phyloP scores from a whole-genome alignment of 257 asterid species.

The Solanum ossicruentum region DNA sequence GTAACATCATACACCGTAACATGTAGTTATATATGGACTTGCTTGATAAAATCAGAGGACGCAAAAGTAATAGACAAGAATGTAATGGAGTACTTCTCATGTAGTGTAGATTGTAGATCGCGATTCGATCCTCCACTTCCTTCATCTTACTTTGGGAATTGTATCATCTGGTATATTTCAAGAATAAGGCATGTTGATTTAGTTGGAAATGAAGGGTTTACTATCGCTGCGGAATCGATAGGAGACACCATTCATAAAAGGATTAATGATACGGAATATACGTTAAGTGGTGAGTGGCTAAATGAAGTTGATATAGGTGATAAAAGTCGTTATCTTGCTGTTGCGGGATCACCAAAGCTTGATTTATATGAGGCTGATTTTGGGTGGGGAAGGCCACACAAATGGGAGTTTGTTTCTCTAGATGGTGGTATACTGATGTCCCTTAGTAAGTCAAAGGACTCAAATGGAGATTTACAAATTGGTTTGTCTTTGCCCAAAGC shows the following conservation, averaged over 20 bases:
- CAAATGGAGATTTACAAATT: constrained; percentile 25
- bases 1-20: no score
- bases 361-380: not conserved
- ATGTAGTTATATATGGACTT: no score
- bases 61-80: not conserved
- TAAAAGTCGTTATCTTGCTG: no score
- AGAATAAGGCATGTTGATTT: not conserved
- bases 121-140: constrained; percentile 30
- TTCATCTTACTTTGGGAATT: not conserved
- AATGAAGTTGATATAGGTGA: no score
- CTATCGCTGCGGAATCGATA: not conserved
- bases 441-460: constrained; percentile 11
- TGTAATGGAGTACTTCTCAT: not conserved
- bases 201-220: not conserved
- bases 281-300: no score
- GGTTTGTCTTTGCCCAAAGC: constrained; percentile 11
- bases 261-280: not conserved
- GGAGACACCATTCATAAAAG: not conserved
- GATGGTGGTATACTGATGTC: not conserved
- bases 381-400: not conserved
- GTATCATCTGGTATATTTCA: constrained; percentile 9
- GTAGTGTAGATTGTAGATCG: constrained; percentile 13
- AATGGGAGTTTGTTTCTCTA: not conserved
- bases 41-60: no score
- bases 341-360: not conserved